Evolutionary conservation across 805 yeast genomes (phyloP).

Genomic region (Wickerhamiella hasegawae): DNA sequence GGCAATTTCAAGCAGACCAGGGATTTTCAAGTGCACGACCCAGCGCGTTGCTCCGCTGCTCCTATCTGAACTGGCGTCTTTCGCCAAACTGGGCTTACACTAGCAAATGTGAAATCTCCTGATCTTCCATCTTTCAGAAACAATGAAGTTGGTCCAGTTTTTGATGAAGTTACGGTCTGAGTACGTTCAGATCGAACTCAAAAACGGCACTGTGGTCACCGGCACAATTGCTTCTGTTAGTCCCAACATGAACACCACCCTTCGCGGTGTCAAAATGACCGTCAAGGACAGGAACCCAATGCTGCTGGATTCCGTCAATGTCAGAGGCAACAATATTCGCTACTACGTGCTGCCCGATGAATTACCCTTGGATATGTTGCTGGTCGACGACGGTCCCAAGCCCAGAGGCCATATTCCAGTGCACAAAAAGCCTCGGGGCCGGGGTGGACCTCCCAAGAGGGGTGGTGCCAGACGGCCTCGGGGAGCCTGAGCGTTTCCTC

Average conservation of each 20-base stretch:
- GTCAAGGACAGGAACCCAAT: slow-evolving; percentile 54
- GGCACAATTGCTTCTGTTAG: slow-evolving; percentile 77
- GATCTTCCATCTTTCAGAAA: too few relatives aligned
- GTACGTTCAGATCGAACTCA: slow-evolving; percentile 77
- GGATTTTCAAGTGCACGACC: too few relatives aligned
- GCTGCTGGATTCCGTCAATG: slow-evolving; percentile 57
- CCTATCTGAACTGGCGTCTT: too few relatives aligned
- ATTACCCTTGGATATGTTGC: slow-evolving; percentile 40
- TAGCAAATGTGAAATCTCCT: too few relatives aligned
- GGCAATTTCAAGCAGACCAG: too few relatives aligned
- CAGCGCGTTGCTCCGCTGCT: too few relatives aligned
- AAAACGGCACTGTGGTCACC: slow-evolving; percentile 74
- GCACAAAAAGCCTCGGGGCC: too few relatives aligned
- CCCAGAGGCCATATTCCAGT: too few relatives aligned
- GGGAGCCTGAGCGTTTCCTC: too few relatives aligned
- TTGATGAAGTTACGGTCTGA: slow-evolving; percentile 75
- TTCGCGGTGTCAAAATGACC: slow-evolving; percentile 68
- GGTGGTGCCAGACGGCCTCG: too few relatives aligned
- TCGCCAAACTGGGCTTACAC: too few relatives aligned
- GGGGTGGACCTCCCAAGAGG: too few relatives aligned
- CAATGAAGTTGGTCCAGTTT: slow-evolving; percentile 30
- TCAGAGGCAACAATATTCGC: slow-evolving; percentile 81
- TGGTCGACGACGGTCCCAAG: slow-evolving; percentile 29
- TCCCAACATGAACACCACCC: slow-evolving; percentile 78
- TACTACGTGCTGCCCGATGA: slow-evolving; percentile 76